Conservation (phyloP, 306 rosid genomes). For the Dalbergia cochinchinensis region DNA sequence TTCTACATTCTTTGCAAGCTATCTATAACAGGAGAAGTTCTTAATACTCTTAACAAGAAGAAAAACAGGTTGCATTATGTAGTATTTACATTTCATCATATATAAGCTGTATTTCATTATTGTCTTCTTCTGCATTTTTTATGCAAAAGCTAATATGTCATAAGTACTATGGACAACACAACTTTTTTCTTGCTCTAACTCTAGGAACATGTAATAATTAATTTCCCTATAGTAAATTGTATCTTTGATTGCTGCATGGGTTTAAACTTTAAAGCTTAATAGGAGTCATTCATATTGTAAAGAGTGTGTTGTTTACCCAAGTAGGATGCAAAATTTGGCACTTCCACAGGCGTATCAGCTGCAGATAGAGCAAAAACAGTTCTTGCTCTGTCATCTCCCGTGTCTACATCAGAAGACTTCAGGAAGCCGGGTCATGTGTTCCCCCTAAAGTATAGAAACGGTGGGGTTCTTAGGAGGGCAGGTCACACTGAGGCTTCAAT, state of each 20-base stretch:
- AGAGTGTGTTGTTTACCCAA: conserved; percentile 19
- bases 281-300: not conserved
- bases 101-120: too few species aligned
- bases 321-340: conserved; percentile 78
- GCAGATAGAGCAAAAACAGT: conserved; percentile 84
- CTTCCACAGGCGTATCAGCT: conserved; percentile 84
- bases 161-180: too few species aligned
- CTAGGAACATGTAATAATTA: too few species aligned
- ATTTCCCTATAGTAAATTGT: not conserved
- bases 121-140: too few species aligned
- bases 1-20: too few species aligned
- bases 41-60: too few species aligned
- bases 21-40: too few species aligned
- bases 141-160: too few species aligned
- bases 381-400: conserved; percentile 62
- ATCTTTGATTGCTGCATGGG: not conserved
- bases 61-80: too few species aligned
- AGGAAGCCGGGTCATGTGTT: conserved; percentile 89
- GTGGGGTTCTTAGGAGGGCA: conserved; percentile 86
- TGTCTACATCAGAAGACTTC: conserved; percentile 72
- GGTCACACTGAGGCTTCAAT: conserved; percentile 95
- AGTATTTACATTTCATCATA: too few species aligned
- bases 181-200: too few species aligned
- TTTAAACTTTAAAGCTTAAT: not conserved
- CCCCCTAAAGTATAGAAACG: conserved; percentile 79